Base-by-base conservation (phyloP, 495 filamentous ascomycete species). In the Penicillium pancosmium region DNA sequence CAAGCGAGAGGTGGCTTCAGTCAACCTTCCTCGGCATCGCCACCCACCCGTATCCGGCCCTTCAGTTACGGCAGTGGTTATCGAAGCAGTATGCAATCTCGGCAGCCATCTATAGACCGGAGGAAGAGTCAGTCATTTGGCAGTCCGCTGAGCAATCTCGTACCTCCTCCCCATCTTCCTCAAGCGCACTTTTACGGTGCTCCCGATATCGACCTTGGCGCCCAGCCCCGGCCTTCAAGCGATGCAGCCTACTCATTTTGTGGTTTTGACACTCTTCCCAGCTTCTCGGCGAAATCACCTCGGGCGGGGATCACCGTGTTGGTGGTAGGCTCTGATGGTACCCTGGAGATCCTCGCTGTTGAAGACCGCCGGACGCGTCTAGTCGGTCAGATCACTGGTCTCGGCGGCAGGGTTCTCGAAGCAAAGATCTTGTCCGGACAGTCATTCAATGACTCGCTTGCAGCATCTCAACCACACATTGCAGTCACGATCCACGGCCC, bases 141-240 rank as follows among this genome's bases (percentile, higher is more conserved):
- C 19, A 76, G 72, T 48, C 74, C 76, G 3, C 70, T 74, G 57
- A 64, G 69, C 52, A 73, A 73, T 33, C 64, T 86, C 54, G 86
- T 86, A n/a, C 90, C 91, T 34, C 83, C 88, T 18, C 91, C 91
- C 7, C 91, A 95, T 73, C 83, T 91, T 52, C 86, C 88, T 0
- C 92, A 95, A 72, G 77, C 91, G 9, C 88, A 92, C 70, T 88
- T 83, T 70, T 86, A 85, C 64, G 77, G 78, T 15, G 73, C 81
- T 2, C 86, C 84, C 1, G 80, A 87, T 19, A 72, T 86, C 19
- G 80, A 85, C 38, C 66, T 78, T 40, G 38, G 71, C 8, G 63
- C 46, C 16, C 73, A 69, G 36, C 65, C 55, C 35, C 63, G 67
- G 23, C 19, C 61, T 2, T 33, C 54, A 49, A 74, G 79, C 54